Percentiles rank a stretch among this genome's conserved stretches.
Evolutionary conservation across 495 filamentous ascomycete species (phyloP).

Genomic region (Aspergillus nidulans): DNA sequence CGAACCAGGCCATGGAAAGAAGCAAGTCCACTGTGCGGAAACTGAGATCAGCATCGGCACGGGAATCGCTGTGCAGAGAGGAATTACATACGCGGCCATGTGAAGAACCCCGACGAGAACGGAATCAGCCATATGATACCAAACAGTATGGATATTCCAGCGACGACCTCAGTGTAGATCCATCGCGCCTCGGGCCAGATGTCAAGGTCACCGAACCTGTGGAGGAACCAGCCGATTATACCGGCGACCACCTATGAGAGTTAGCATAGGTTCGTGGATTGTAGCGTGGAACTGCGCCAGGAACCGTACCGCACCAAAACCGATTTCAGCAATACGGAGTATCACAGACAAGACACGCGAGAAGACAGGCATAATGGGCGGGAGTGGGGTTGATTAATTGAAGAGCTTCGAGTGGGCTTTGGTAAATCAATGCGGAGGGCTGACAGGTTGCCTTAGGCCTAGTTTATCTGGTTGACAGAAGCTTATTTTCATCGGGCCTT

Average conservation of each 20-base stretch:
- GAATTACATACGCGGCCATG: slow-evolving; percentile 36
- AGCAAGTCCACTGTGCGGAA: slow-evolving; percentile 46
- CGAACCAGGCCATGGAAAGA: slow-evolving; percentile 59
- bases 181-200: slow-evolving; percentile 44
- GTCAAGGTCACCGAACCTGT: slow-evolving; percentile 25
- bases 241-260: slow-evolving; percentile 49
- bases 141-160: slow-evolving; percentile 49
- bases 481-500: background rate
- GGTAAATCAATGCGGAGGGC: slow-evolving; percentile 1
- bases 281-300: background rate
- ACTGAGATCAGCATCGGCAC: slow-evolving; percentile 1
- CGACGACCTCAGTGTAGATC: slow-evolving; percentile 60
- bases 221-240: slow-evolving; percentile 52
- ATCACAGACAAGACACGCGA: slow-evolving; percentile 47
- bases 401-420: background rate
- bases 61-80: background rate
- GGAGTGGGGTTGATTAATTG: background rate
- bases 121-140: slow-evolving; percentile 54
- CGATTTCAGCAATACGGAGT: slow-evolving; percentile 43
- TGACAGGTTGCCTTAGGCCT: background rate
- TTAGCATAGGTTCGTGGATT: background rate
- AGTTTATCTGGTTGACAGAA: background rate
- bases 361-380: slow-evolving; percentile 41
- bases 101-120: slow-evolving; percentile 42
- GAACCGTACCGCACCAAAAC: slow-evolving; percentile 34